A percentile compares a stretch with the other conserved stretches of the same genome.
Evolutionary conservation across 164 flowering plant species (phyloP).

Genomic region (Cinnamomum micranthum): DNA sequence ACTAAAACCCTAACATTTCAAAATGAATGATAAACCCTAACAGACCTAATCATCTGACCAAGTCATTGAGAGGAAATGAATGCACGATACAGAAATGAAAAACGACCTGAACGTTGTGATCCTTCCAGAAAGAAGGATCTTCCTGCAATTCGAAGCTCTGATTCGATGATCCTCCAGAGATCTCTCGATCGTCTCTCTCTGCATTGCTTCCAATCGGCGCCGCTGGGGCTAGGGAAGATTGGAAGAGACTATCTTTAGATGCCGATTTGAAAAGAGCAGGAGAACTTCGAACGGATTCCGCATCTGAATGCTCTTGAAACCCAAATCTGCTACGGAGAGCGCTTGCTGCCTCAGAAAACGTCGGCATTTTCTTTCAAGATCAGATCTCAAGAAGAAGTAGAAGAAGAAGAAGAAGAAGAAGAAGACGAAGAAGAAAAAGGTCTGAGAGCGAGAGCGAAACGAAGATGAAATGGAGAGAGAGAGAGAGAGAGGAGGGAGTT

Average conservation of each 20-base stretch:
- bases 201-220: slow-evolving; percentile 16
- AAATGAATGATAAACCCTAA: background rate
- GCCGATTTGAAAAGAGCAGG: slow-evolving; percentile 49
- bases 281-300: slow-evolving; percentile 33
- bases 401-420: background rate
- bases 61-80: background rate
- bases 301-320: slow-evolving; percentile 39
- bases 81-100: background rate
- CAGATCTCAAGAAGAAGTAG: background rate
- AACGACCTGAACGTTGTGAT: slow-evolving; percentile 84
- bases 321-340: slow-evolving; percentile 61
- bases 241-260: slow-evolving; percentile 25
- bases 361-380: slow-evolving; percentile 41
- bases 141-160: slow-evolving; percentile 74
- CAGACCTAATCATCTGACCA: background rate
- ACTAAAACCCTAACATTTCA: background rate
- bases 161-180: slow-evolving; percentile 9
- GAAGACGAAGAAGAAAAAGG: too few relatives aligned
- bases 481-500: background rate
- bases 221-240: slow-evolving; percentile 1
- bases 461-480: background rate
- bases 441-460: background rate
- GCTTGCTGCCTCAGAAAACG: slow-evolving; percentile 61
- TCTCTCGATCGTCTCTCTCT: slow-evolving; percentile 25
- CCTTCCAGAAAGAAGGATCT: slow-evolving; percentile 87